phyloP scores from a whole-genome alignment of 805 yeast genomes.

The Ogataea zsoltii region DNA sequence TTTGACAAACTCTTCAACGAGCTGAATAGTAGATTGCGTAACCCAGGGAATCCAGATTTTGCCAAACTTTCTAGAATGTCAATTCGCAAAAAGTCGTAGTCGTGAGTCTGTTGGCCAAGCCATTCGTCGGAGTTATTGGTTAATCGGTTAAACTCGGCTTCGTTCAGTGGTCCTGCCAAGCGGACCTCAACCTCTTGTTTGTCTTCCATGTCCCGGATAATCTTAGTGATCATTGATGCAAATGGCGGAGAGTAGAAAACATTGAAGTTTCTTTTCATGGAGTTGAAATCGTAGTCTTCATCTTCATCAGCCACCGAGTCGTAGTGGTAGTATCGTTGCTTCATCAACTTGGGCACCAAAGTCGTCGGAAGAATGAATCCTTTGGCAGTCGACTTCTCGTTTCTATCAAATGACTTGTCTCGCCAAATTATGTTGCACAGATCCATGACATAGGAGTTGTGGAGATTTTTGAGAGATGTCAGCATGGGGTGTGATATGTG shows the following conservation, averaged over 20 bases:
- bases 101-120: conserved; percentile 26
- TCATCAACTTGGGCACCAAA: conserved; percentile 35
- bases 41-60: conserved; percentile 46
- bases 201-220: conserved; percentile 51
- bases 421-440: conserved; percentile 58
- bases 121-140: conserved; percentile 15
- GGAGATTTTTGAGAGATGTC: conserved; percentile 34
- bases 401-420: conserved; percentile 48
- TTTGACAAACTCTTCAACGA: conserved; percentile 51
- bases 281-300: conserved; percentile 17
- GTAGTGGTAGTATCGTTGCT: conserved; percentile 26
- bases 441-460: conserved; percentile 56
- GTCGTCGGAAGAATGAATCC: conserved; percentile 40
- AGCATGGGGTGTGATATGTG: conserved; percentile 17
- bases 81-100: conserved; percentile 47
- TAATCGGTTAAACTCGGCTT: conserved; percentile 39
- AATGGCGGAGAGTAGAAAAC: conserved; percentile 55
- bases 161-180: conserved; percentile 56
- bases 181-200: conserved; percentile 35
- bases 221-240: conserved; percentile 43
- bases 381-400: conserved; percentile 33
- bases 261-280: conserved; percentile 33
- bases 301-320: conserved; percentile 26
- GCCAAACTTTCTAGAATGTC: conserved; percentile 44
- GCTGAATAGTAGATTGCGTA: conserved; percentile 50